Percentiles rank a stretch among this genome's conserved stretches.
These are phyloP conservation scores for Trichoderma sp. DNA, from an alignment of 2,329 filamentous ascomycete genomes.

Conservation along the genomic window DNA sequence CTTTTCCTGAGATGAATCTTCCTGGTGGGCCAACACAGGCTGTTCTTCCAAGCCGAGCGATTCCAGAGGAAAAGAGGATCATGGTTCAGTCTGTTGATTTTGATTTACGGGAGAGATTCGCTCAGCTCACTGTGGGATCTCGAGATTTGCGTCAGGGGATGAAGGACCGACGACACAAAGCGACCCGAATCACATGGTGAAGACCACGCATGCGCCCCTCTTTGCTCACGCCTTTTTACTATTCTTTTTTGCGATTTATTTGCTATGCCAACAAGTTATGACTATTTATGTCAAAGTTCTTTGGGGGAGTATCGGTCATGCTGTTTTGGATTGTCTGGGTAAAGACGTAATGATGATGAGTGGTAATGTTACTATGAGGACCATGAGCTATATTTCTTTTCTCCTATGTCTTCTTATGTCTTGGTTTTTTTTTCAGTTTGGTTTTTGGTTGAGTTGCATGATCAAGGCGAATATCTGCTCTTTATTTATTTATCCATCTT, in stretches of 20 bases:
- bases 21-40: neutral
- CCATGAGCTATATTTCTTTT: neutral
- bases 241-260: neutral
- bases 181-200: slow-evolving; percentile 50
- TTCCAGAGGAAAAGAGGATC: slow-evolving; percentile 54
- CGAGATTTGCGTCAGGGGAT: slow-evolving; percentile 48
- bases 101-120: slow-evolving; percentile 51
- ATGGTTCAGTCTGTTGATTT: slow-evolving; percentile 58
- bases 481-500: neutral
- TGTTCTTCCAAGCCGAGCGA: slow-evolving; percentile 25
- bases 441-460: neutral
- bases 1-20: neutral
- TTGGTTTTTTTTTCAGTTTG: neutral
- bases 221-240: neutral
- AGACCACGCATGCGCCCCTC: neutral
- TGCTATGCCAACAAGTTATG: neutral
- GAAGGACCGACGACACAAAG: slow-evolving; percentile 47
- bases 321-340: neutral
- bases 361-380: neutral
- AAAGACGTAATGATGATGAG: neutral
- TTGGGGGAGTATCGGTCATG: neutral
- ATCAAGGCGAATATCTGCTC: neutral
- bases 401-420: neutral
- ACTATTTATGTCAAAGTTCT: neutral
- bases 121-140: slow-evolving; percentile 53